A percentile compares a stretch with the other conserved stretches of the same genome.
These are phyloP conservation scores for Penicillium bialowiezense DNA, from an alignment of 495 filamentous ascomycete species.

Conservation along the genomic window DNA sequence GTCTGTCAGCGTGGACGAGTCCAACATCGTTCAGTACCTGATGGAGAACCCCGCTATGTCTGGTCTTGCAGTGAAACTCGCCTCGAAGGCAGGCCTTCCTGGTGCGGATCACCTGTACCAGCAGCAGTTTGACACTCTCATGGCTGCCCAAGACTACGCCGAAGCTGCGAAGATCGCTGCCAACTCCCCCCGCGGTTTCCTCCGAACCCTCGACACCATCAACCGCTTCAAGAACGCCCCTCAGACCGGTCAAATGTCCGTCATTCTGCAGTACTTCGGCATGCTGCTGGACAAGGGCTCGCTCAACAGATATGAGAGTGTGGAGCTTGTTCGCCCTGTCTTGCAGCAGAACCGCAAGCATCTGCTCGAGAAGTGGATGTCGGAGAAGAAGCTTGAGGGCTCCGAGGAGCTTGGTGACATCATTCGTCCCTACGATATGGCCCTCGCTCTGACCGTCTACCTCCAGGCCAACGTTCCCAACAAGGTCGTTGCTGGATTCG, in stretches of 20 bases:
- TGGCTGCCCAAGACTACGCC: conserved; percentile 69
- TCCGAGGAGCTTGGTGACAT: conserved; percentile 96
- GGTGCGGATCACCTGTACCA: conserved; percentile 94
- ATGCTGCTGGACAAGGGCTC: conserved; percentile 93
- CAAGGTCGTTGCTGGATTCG: conserved; percentile 92
- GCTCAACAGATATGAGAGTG: conserved; percentile 87
- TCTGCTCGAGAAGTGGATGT: conserved; percentile 94
- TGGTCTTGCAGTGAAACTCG: conserved; percentile 88
- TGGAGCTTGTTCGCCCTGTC: conserved; percentile 91
- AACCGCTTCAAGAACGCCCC: conserved; percentile 89
- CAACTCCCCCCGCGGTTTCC: conserved; percentile 92
- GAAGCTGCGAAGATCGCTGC: conserved; percentile 94
- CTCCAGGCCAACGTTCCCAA: conserved; percentile 79
- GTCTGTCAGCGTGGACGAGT: conserved; percentile 88
- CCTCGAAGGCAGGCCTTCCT: conserved; percentile 87
- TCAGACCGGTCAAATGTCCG: conserved; percentile 71
- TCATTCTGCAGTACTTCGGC: conserved; percentile 96
- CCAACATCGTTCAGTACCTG: conserved; percentile 85
- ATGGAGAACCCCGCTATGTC: conserved; percentile 93
- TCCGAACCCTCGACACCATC: conserved; percentile 90
- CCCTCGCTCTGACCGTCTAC: conserved; percentile 82
- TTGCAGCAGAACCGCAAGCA: conserved; percentile 92
- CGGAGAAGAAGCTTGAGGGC: conserved; percentile 89
- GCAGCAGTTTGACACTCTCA: conserved; percentile 84
- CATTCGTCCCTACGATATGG: conserved; percentile 82